phyloP scores from a whole-genome alignment of 2,329 filamentous ascomycete genomes.

The Tolypocladium capitatum region DNA sequence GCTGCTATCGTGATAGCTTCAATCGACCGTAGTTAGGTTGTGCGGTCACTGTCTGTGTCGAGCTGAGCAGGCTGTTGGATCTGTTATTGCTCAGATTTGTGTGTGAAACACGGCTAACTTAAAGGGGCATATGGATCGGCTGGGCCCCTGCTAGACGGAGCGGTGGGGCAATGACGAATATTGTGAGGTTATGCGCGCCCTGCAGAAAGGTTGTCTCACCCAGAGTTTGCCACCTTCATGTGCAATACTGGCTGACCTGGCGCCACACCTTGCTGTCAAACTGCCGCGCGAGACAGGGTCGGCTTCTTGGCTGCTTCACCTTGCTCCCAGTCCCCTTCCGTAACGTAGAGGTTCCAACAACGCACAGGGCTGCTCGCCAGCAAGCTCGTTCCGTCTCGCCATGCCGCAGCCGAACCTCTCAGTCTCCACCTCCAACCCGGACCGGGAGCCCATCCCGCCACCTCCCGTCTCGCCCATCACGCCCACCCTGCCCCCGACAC shows the following conservation, averaged over 20 bases:
- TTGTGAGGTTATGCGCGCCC: not conserved
- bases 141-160: too few species aligned
- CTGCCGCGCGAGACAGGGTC: not conserved
- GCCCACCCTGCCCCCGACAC: slow-evolving; percentile 29
- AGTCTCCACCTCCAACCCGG: slow-evolving; percentile 12
- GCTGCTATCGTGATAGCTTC: too few species aligned
- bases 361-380: not conserved
- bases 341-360: not conserved
- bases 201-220: not conserved
- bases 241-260: not conserved
- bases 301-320: not conserved
- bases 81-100: too few species aligned
- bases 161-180: too few species aligned
- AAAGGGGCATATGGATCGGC: too few species aligned
- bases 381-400: slow-evolving; percentile 1
- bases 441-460: slow-evolving; percentile 28
- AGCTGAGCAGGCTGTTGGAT: too few species aligned
- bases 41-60: too few species aligned
- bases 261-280: not conserved
- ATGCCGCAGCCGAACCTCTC: slow-evolving; percentile 20
- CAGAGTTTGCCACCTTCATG: not conserved
- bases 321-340: not conserved
- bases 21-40: too few species aligned
- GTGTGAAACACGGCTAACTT: too few species aligned
- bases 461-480: slow-evolving; percentile 44